Percentiles rank a stretch among this genome's conserved stretches.
Conservation (phyloP, 1,284 basidiomycete genomes). For the Leccinum solheimii region DNA sequence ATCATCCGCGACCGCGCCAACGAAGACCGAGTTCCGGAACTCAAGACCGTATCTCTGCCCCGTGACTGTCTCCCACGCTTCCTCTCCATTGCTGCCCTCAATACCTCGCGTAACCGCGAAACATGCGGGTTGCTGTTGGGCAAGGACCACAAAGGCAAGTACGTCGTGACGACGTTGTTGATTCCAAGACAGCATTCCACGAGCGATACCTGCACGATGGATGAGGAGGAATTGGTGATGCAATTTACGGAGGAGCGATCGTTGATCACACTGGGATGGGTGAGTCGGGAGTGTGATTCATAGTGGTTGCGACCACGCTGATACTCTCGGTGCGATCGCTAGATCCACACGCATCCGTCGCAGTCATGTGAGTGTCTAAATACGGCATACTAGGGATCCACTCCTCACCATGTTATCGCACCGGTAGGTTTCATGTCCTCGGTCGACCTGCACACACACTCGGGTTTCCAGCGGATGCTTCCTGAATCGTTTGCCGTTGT, state of each 20-base stretch:
- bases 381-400: not conserved
- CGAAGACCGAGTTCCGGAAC: constrained; percentile 35
- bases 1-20: constrained; percentile 28
- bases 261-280: constrained; percentile 88
- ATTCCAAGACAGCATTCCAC: constrained; percentile 85
- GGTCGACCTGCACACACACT: constrained; percentile 86
- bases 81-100: constrained; percentile 63
- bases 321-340: constrained; percentile 5
- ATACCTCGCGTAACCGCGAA: constrained; percentile 60
- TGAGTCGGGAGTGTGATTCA: constrained; percentile 40
- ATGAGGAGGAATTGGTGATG: constrained; percentile 83
- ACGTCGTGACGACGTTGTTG: constrained; percentile 70
- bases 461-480: constrained; percentile 82
- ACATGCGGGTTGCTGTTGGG: constrained; percentile 69
- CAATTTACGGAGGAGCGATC: constrained; percentile 76
- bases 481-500: constrained; percentile 91
- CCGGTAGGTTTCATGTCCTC: constrained; percentile 80
- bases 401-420: constrained; percentile 10
- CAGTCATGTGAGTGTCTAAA: constrained; percentile 66
- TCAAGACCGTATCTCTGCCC: constrained; percentile 68
- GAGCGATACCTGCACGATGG: constrained; percentile 86
- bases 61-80: constrained; percentile 71
- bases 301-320: not conserved
- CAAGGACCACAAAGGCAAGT: constrained; percentile 56
- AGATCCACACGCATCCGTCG: constrained; percentile 93